Conservation (phyloP, 495 filamentous ascomycete genomes). For the Tuber indicum region DNA sequence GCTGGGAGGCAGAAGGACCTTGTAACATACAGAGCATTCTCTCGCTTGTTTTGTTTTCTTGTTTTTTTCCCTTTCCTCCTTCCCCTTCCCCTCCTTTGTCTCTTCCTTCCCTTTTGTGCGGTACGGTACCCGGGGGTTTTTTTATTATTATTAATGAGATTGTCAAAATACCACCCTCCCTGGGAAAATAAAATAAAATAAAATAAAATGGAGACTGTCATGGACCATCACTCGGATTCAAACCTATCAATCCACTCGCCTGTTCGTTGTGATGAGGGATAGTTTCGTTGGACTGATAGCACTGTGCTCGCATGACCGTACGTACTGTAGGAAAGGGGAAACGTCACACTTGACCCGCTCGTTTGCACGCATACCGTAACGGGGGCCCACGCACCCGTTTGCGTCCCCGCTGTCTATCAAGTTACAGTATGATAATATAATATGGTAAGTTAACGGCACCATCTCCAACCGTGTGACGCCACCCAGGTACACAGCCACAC, state of each 20-base stretch:
- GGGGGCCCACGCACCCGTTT: too few relatives aligned
- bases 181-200: too few relatives aligned
- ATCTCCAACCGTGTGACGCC: background rate
- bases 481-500: background rate
- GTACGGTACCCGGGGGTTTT: background rate
- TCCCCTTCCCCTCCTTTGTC: background rate
- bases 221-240: background rate
- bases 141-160: slow-evolving; percentile 1
- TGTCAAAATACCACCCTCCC: background rate
- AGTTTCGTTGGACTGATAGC: background rate
- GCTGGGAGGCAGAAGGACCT: background rate
- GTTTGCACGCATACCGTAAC: background rate
- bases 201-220: background rate
- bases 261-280: background rate
- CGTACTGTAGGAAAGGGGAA: background rate
- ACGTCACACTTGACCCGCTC: background rate
- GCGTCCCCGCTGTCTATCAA: too few relatives aligned
- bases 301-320: background rate
- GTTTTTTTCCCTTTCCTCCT: too few relatives aligned
- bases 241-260: background rate
- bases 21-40: background rate
- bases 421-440: too few relatives aligned
- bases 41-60: background rate
- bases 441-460: too few relatives aligned
- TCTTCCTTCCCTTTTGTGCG: background rate